Evolutionary conservation across 306 rosid species (phyloP).

Genomic region (Dryas drummondii): DNA sequence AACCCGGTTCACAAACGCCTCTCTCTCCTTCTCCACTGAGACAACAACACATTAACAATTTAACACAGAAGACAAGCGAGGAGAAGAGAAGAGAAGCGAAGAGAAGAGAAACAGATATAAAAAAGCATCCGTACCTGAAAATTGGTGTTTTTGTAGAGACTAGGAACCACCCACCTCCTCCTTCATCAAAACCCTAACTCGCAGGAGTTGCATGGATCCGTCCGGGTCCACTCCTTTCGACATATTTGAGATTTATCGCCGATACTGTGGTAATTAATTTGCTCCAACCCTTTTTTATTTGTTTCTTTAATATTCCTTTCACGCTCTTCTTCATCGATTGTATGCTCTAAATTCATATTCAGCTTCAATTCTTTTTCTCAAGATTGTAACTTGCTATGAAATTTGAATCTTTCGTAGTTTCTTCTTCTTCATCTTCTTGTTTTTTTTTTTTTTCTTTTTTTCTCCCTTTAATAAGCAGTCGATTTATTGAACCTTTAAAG

Average conservation of each 20-base stretch:
- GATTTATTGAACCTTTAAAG: not conserved
- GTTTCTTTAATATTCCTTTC: not conserved
- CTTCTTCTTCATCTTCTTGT: too few species aligned
- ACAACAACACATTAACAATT: not conserved
- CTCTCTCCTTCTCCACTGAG: not conserved
- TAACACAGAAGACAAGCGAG: not conserved
- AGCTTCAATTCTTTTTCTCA: not conserved
- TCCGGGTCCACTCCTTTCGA: conserved; percentile 45
- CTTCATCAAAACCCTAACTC: not conserved
- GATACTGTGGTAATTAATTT: conserved; percentile 54
- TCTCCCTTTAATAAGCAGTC: not conserved
- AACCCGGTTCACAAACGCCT: conserved; percentile 1
- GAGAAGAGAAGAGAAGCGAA: not conserved
- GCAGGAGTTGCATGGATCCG: conserved; percentile 50
- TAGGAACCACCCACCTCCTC: conserved; percentile 1
- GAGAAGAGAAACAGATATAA: not conserved
- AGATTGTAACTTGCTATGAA: not conserved
- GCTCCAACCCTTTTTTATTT: not conserved
- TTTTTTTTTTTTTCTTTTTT: too few species aligned
- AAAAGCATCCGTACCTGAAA: not conserved
- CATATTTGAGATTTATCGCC: conserved; percentile 65
- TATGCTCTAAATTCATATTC: not conserved
- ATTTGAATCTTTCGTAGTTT: not conserved
- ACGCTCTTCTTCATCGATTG: not conserved
- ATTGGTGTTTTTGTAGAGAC: not conserved